Conservation (phyloP, 2,329 filamentous ascomycete species). For the Alternaria brassicae region DNA sequence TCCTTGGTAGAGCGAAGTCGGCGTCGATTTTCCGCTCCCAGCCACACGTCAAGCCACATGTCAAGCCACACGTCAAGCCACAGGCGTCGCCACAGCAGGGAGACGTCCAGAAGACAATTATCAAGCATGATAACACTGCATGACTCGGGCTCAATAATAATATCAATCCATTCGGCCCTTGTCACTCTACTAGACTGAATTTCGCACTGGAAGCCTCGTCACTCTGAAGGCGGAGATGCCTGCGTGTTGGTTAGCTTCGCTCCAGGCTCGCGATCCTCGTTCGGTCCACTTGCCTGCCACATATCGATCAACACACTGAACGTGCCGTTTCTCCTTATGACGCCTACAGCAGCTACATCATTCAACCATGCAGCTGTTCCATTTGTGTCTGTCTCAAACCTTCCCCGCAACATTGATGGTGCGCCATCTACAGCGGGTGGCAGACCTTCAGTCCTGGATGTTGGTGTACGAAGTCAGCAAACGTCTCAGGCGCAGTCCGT, state of each 20-base stretch:
- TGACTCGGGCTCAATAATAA: not conserved
- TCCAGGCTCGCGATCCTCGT: not conserved
- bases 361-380: conserved; percentile 50
- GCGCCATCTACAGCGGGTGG: conserved; percentile 29
- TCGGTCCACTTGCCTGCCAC: conserved; percentile 28
- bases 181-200: not conserved
- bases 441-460: conserved; percentile 44
- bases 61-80: conserved; percentile 12
- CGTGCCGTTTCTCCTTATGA: conserved; percentile 30
- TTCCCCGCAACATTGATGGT: conserved; percentile 40
- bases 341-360: conserved; percentile 43
- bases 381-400: conserved; percentile 46
- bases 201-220: not conserved
- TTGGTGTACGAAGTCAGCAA: too few species aligned
- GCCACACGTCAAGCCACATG: conserved; percentile 9
- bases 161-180: not conserved
- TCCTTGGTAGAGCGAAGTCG: conserved; percentile 3
- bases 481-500: too few species aligned
- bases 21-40: conserved; percentile 15
- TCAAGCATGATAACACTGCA: not conserved
- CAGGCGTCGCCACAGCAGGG: not conserved
- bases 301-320: conserved; percentile 34
- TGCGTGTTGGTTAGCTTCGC: not conserved
- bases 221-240: conserved; percentile 4
- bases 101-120: not conserved